Percentiles rank a stretch among this genome's conserved stretches.
Evolutionary conservation across 1,284 basidiomycete genomes (phyloP).

Genomic region (Apiotrichum sp.): DNA sequence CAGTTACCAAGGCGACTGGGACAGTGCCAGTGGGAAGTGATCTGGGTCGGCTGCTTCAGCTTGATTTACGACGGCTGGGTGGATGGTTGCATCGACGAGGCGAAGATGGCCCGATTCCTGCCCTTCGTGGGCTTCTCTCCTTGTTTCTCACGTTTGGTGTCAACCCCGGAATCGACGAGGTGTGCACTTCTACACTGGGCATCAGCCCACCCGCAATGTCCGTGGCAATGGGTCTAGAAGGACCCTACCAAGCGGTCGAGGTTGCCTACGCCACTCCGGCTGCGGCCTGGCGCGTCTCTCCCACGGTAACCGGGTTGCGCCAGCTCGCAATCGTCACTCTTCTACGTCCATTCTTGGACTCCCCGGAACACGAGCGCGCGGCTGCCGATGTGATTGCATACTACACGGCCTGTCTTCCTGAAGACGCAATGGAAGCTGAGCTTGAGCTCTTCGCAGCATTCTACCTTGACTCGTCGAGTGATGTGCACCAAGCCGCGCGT

Average conservation of each 20-base stretch:
- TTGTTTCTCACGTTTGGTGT: slow-evolving; percentile 50
- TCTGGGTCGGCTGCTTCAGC: slow-evolving; percentile 22
- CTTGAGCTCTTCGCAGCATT: slow-evolving; percentile 63
- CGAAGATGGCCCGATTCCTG: slow-evolving; percentile 22
- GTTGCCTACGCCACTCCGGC: neutral
- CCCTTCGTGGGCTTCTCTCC: slow-evolving; percentile 41
- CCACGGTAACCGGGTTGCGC: slow-evolving; percentile 58
- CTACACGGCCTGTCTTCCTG: slow-evolving; percentile 63
- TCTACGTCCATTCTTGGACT: slow-evolving; percentile 63
- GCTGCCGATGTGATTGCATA: slow-evolving; percentile 68
- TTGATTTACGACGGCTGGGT: slow-evolving; percentile 26
- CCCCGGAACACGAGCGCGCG: slow-evolving; percentile 64
- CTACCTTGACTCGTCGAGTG: slow-evolving; percentile 66
- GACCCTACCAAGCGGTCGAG: slow-evolving; percentile 19
- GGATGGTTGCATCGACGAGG: slow-evolving; percentile 18
- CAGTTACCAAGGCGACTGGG: slow-evolving; percentile 11
- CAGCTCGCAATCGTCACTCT: slow-evolving; percentile 62
- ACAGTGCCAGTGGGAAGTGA: slow-evolving; percentile 5
- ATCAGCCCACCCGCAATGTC: slow-evolving; percentile 45
- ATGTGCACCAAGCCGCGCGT: slow-evolving; percentile 67
- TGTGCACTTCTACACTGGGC: slow-evolving; percentile 50
- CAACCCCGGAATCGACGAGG: slow-evolving; percentile 59
- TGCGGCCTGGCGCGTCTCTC: slow-evolving; percentile 63
- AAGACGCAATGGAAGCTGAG: slow-evolving; percentile 59
- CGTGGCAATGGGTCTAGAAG: slow-evolving; percentile 52